Conservation (phyloP, 1,284 basidiomycete species). For the Ceratobasidium theobromae region DNA sequence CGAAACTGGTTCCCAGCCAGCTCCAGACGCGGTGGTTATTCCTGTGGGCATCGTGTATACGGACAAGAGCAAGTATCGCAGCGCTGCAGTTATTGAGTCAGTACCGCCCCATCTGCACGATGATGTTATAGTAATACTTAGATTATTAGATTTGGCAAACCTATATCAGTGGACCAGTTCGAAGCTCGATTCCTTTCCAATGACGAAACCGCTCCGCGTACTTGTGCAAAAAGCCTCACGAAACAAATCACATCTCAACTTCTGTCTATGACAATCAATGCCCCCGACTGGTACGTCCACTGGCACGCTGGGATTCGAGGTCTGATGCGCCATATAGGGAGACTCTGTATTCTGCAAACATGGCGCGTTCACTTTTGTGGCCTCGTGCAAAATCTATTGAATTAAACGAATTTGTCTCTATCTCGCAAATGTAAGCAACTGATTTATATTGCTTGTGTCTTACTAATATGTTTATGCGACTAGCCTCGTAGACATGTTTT, state of each 20-base stretch:
- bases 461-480: conserved; percentile 36
- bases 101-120: conserved; percentile 35
- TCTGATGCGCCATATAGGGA: conserved; percentile 57
- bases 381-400: conserved; percentile 70
- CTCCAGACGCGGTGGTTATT: conserved; percentile 59
- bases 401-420: conserved; percentile 73
- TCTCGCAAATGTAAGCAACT: conserved; percentile 84
- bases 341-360: conserved; percentile 78
- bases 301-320: not conserved
- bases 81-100: conserved; percentile 54
- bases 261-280: conserved; percentile 80
- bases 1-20: conserved; percentile 44
- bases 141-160: conserved; percentile 68
- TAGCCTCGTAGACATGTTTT: conserved; percentile 83
- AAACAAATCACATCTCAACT: conserved; percentile 70
- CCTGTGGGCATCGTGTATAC: conserved; percentile 92
- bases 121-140: not conserved
- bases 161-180: conserved; percentile 75
- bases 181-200: conserved; percentile 73
- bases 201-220: conserved; percentile 66
- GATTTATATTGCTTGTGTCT: conserved; percentile 35
- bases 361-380: conserved; percentile 90
- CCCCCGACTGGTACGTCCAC: conserved; percentile 79
- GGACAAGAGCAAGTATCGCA: conserved; percentile 92
- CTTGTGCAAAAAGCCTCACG: conserved; percentile 87